A percentile compares a stretch with the other conserved stretches of the same genome.
Evolutionary conservation across 1,284 basidiomycete species (phyloP).

Genomic region (Xerocomus nothofagi): DNA sequence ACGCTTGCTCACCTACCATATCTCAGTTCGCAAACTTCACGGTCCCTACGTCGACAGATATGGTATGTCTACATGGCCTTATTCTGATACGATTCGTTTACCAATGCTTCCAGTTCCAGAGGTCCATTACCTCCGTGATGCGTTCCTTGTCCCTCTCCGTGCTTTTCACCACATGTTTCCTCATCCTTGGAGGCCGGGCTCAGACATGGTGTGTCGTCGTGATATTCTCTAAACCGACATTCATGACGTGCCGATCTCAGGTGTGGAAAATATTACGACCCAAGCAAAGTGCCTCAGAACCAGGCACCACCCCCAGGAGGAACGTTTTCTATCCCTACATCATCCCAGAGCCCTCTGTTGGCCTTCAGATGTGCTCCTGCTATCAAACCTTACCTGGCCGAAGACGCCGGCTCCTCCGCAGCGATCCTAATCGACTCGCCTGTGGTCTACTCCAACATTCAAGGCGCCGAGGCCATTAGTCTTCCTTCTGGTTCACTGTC

Average conservation of each 20-base stretch:
- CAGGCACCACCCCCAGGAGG: conserved; percentile 30
- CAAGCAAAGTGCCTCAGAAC: conserved; percentile 23
- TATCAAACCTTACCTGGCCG: conserved; percentile 31
- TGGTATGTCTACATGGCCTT: conserved; percentile 4
- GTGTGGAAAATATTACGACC: conserved; percentile 35
- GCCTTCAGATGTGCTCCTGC: conserved; percentile 34
- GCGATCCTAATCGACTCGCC: conserved; percentile 28
- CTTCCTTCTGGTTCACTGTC: conserved; percentile 27
- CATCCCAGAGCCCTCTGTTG: conserved; percentile 25
- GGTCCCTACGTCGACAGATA: not conserved
- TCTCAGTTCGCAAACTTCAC: not conserved
- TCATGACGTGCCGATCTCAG: conserved; percentile 12
- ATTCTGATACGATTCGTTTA: not conserved
- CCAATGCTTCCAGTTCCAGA: not conserved
- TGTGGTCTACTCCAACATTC: conserved; percentile 27
- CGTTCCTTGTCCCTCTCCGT: conserved; percentile 9
- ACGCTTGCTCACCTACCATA: conserved; percentile 4
- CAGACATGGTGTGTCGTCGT: conserved; percentile 37
- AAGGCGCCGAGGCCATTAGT: conserved; percentile 22
- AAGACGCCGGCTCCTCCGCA: conserved; percentile 25
- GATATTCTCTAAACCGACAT: not conserved
- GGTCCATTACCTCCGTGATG: conserved; percentile 4
- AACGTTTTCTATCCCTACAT: conserved; percentile 18
- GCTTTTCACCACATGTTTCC: conserved; percentile 20
- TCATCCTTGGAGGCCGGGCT: conserved; percentile 16